Percentiles rank a stretch among this genome's conserved stretches.
phyloP scores from a whole-genome alignment of 768 basidiomycete genomes.

The Lactarius evosmus region DNA sequence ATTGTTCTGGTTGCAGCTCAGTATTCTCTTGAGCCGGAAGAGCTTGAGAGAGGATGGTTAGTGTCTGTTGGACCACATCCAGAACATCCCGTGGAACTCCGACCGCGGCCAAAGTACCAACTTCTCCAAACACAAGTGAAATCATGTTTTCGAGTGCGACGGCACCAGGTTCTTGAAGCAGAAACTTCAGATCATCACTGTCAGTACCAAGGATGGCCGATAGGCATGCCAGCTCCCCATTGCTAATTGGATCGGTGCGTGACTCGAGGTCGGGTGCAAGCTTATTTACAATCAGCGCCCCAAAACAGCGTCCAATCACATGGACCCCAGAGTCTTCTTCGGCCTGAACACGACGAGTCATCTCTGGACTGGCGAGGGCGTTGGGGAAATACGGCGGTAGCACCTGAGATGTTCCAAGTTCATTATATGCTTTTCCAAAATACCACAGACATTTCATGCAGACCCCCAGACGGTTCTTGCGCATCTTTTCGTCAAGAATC shows the following conservation, averaged over 20 bases:
- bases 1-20: not conserved
- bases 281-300: slow-evolving; percentile 2
- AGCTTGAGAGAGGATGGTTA: not conserved
- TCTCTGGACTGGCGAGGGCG: slow-evolving; percentile 2
- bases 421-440: slow-evolving; percentile 9
- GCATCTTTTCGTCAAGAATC: not conserved
- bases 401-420: not conserved
- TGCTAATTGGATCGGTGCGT: not conserved
- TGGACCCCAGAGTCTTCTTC: slow-evolving; percentile 3
- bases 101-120: not conserved
- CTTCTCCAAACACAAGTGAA: not conserved
- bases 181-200: not conserved
- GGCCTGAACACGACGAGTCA: not conserved
- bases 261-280: slow-evolving; percentile 1
- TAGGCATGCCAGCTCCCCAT: not conserved
- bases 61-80: slow-evolving; percentile 9
- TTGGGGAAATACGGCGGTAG: slow-evolving; percentile 1
- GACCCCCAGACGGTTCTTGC: slow-evolving; percentile 7
- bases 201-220: slow-evolving; percentile 3
- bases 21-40: not conserved
- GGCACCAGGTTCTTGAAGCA: not conserved
- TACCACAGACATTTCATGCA: slow-evolving; percentile 13
- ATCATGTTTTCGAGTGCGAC: slow-evolving; percentile 3
- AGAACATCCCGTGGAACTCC: not conserved
- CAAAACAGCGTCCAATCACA: slow-evolving; percentile 6